Conservation (phyloP, 208 protist species). For the Trichomonas tenax region DNA sequence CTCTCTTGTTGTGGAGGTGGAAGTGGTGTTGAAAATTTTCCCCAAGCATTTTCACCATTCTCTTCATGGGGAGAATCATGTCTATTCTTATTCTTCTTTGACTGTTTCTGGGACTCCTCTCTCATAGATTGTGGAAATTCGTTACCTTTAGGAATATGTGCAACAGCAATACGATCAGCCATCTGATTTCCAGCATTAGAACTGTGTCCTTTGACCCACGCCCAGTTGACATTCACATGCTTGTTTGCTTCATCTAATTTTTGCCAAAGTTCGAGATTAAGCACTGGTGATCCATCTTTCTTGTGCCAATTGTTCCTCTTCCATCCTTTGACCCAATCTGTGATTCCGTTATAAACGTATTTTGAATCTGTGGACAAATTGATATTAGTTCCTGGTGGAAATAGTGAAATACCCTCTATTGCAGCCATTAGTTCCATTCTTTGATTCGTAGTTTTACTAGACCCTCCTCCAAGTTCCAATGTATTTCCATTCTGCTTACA, state of each 20-base stretch:
- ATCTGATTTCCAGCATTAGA: neutral
- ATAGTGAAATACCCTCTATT: neutral
- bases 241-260: neutral
- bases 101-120: too few relatives aligned
- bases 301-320: neutral
- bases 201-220: neutral
- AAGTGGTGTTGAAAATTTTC: neutral
- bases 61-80: too few relatives aligned
- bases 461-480: neutral
- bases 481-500: neutral
- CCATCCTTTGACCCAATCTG: neutral
- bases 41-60: neutral
- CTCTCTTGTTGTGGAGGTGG: too few relatives aligned
- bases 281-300: neutral
- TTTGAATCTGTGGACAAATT: neutral
- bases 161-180: neutral
- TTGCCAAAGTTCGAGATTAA: neutral
- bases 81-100: neutral
- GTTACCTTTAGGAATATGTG: neutral
- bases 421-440: neutral
- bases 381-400: neutral
- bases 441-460: neutral
- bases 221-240: neutral
- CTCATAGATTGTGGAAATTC: too few relatives aligned
- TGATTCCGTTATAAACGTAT: neutral